Conservation (phyloP, 306 rosid species). For the Urtica urens region DNA sequence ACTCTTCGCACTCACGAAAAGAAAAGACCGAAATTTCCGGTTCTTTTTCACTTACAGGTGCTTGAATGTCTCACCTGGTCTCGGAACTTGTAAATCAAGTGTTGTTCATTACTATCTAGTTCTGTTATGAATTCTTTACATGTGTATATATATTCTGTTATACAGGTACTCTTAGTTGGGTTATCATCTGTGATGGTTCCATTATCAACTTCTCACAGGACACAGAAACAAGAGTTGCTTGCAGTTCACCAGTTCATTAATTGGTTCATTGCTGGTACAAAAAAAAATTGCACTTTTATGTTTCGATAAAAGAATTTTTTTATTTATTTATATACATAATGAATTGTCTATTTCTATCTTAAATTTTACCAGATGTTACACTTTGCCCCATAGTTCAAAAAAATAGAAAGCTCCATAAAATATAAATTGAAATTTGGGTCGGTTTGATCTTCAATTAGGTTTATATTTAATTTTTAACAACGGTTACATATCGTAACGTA, state of each 20-base stretch:
- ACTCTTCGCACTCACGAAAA: slow-evolving; percentile 40
- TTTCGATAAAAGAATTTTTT: neutral
- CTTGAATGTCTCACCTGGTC: slow-evolving; percentile 5
- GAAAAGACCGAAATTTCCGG: slow-evolving; percentile 35
- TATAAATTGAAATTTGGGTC: no score
- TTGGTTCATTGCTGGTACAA: slow-evolving; percentile 71
- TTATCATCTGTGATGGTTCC: slow-evolving; percentile 72
- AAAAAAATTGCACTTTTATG: slow-evolving; percentile 10
- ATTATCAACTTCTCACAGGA: slow-evolving; percentile 68
- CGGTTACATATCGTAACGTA: no score
- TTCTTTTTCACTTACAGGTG: slow-evolving; percentile 73
- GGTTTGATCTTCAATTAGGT: no score
- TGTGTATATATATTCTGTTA: slow-evolving; percentile 12
- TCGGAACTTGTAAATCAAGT: no score
- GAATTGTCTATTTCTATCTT: no score
- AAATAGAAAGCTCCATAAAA: no score
- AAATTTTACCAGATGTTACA: no score
- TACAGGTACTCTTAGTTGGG: slow-evolving; percentile 64
- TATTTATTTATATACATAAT: neutral
- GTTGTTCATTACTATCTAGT: no score
- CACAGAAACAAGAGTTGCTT: slow-evolving; percentile 57
- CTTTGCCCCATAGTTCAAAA: no score
- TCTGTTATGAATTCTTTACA: no score
- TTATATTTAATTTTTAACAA: no score
- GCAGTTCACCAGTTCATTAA: slow-evolving; percentile 57